Evolutionary conservation across 495 filamentous ascomycete genomes (phyloP), one percentile per base, ranked within the genome.

Genomic region (Opeltia flavorubescens): DNA sequence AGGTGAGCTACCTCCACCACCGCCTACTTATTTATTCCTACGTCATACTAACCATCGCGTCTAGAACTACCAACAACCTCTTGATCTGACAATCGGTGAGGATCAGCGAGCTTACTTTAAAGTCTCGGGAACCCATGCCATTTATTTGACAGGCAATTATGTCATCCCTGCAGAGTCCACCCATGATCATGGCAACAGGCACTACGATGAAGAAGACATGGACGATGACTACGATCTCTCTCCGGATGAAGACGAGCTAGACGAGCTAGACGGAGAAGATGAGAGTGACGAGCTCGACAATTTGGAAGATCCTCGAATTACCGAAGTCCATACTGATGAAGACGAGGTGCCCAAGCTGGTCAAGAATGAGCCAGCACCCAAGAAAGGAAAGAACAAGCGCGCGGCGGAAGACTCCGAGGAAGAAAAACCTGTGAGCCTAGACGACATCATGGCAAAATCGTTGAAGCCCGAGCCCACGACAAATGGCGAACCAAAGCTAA

Each of bases 81-180:
- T 99, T 33, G 85, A 96, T 60, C 81, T 99, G 58, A 86, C 81
- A 43, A 72, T 99, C 61, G 73, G 70, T 52, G 84, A 94, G 60
- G 76, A 82, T 53, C 91, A 96, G 72, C 70, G 71, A 38, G 80
- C 93, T 43, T 94, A 82, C 72, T 99, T 99, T 74, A 77, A 81
- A 59, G 87, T 91, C 52, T 76, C 78, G 50, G 91, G 91, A 57
- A 94, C 86, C 40, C 86, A 95, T 70, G 75, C 80, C 47, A 70
- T 99, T 54, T 88, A 78, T 68, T 74, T 99, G 26, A 96, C 89
- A 43, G 91, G 91, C 55, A 99, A 99, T 73, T 95, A 94, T 62
- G 76, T 96, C 44, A 67, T 83, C 50, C 66, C 72, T 44, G 60
- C 71, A 24, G 72, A 79, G 53, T 71, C 73, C 39, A 58, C 64